Conservation (phyloP, 257 asterid genomes). For the Lavandula angustifolia region DNA sequence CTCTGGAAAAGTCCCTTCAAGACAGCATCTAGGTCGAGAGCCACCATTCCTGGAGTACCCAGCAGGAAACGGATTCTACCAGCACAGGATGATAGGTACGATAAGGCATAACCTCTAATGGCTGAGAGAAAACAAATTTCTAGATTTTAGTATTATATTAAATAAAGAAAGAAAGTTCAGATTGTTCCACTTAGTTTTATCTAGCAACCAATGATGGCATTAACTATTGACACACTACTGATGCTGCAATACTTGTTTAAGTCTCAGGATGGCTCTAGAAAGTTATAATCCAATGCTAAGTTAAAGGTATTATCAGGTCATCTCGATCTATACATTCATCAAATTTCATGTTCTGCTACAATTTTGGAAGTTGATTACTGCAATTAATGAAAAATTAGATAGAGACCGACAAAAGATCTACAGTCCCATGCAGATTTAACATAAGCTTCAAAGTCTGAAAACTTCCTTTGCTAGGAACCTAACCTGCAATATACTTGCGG, state of each 20-base stretch:
- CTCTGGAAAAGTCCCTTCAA: conserved; percentile 87
- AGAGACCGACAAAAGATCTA: not conserved
- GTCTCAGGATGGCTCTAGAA: conserved; percentile 8
- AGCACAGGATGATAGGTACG: conserved; percentile 93
- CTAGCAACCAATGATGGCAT: conserved; percentile 12
- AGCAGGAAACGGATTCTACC: conserved; percentile 96
- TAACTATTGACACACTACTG: conserved; percentile 11
- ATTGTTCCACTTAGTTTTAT: conserved; percentile 9
- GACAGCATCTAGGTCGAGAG: conserved; percentile 90
- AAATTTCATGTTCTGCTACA: conserved; percentile 15
- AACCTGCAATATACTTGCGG: conserved; percentile 98
- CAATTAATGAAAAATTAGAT: conserved; percentile 20
- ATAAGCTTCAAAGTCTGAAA: conserved; percentile 21
- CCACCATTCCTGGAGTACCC: conserved; percentile 99
- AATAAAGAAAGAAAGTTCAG: conserved; percentile 23
- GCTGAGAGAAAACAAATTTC: conserved; percentile 57
- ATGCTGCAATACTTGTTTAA: conserved; percentile 6
- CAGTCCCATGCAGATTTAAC: conserved; percentile 24
- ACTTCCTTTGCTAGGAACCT: conserved; percentile 30
- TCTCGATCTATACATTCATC: conserved; percentile 17
- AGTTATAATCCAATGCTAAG: conserved; percentile 3
- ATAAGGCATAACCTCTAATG: conserved; percentile 94
- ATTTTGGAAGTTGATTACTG: conserved; percentile 21
- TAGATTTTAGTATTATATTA: conserved; percentile 20
- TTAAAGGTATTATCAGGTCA: conserved; percentile 8